Evolutionary conservation across 2,329 filamentous ascomycete species (phyloP).

Genomic region (Elsinoe batatas): DNA sequence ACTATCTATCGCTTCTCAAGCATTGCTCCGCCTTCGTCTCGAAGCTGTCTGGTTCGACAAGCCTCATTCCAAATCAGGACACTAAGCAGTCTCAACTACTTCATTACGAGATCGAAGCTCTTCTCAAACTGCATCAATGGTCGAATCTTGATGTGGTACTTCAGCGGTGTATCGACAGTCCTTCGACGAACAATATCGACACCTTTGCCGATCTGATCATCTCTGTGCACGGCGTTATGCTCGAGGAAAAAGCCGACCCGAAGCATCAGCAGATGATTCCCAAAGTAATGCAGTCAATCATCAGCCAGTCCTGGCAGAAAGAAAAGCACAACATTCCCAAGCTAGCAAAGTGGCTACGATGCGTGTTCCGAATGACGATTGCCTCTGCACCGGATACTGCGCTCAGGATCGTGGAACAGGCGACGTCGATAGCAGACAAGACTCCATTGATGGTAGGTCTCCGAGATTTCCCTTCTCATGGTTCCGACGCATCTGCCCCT

Average conservation of each 20-base stretch:
- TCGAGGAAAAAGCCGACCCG: constrained; percentile 20
- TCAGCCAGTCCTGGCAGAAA: constrained; percentile 53
- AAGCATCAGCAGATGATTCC: constrained; percentile 18
- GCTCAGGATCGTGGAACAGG: constrained; percentile 55
- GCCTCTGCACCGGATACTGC: constrained; percentile 25
- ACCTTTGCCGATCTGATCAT: constrained; percentile 39
- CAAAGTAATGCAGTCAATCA: constrained; percentile 50
- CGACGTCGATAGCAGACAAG: constrained; percentile 41
- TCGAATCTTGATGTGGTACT: constrained; percentile 54
- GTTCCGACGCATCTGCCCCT: too few species aligned
- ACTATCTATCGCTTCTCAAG: constrained; percentile 52
- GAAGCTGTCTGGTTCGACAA: constrained; percentile 32
- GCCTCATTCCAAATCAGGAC: constrained; percentile 22
- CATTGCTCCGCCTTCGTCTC: constrained; percentile 52
- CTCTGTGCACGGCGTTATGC: constrained; percentile 32
- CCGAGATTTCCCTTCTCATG: too few species aligned
- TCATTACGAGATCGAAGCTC: constrained; percentile 71
- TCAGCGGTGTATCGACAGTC: constrained; percentile 26
- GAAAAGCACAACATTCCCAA: constrained; percentile 44
- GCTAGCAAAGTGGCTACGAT: constrained; percentile 64
- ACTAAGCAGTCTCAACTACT: constrained; percentile 57
- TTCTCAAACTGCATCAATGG: constrained; percentile 57
- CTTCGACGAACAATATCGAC: constrained; percentile 31
- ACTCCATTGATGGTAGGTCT: constrained; percentile 11
- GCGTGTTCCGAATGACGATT: constrained; percentile 27